Evolutionary conservation across 2,329 filamentous ascomycete species (phyloP), one percentile per base, ranked within the genome.

Genomic region (Penicillium griseofulvum): DNA sequence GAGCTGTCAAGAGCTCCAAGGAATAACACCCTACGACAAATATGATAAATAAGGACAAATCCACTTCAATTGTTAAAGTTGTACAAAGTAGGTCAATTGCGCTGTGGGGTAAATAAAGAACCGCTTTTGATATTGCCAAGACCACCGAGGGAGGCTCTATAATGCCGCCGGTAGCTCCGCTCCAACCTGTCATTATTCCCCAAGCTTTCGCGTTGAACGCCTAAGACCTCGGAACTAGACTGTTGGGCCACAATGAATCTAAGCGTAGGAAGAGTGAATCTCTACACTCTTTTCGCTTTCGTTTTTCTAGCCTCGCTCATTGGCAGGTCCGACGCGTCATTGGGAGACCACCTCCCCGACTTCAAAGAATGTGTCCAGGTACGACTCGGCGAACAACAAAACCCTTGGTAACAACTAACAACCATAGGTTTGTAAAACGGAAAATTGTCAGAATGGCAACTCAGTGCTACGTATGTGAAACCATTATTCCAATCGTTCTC

Each of bases 311-410:
- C 71, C 26, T 59, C 69, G 49, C 60, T 77, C 42, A 56, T 72
- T 52, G 71, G 71, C 38, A 66, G 67, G 22, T 74, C 79, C 16
- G 74, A 80, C 51, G 94, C 91, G 28, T 97, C 92, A 5, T 67
- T 86, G 46, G 94, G 94, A 62, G 94, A 99, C 74, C 83, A 85
- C 52, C 79, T 96, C 56, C 90, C 90, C 17, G 91, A 96, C 68
- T 99, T 99, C 72, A 83, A 81, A 69, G 81, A 91, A 73, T 99
- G 94, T 72, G 84, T 97, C 50, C 77, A 90, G 80, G 93, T 96
- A 78, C 61, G 47, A 49, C 31, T 28, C 16, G 47, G 43, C 11
- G 22, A 37, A 48, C 26, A 43, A 49, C 33, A 19, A 31, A 31
- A 36, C 31, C 38, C 45, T 36, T 34, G 26, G 26, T 49, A 57